phyloP scores from a whole-genome alignment of 345 rosid genomes.

The Aquilaria sinensis region DNA sequence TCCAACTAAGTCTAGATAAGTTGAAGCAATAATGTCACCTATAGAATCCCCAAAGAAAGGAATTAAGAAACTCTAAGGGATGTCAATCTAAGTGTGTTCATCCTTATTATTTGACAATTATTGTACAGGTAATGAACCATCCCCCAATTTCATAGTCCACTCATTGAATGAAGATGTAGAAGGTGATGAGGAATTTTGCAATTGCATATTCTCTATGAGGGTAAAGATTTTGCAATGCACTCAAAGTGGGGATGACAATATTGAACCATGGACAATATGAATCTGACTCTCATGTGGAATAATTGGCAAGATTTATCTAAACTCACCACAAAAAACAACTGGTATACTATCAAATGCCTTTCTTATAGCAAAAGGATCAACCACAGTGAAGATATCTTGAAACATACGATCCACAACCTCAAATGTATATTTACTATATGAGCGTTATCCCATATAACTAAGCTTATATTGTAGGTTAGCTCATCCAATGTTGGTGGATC shows the following conservation, averaged over 20 bases:
- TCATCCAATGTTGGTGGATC: neutral
- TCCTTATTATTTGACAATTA: no score
- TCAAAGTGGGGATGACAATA: neutral
- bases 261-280: no score
- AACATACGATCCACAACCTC: neutral
- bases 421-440: no score
- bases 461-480: neutral
- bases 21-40: neutral
- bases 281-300: no score
- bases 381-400: no score
- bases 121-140: neutral
- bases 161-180: no score
- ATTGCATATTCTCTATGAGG: neutral
- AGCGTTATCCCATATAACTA: neutral
- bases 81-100: neutral
- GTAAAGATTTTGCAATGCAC: neutral
- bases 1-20: no score
- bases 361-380: no score
- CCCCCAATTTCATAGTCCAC: neutral
- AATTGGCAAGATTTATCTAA: no score
- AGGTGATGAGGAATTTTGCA: no score
- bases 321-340: no score
- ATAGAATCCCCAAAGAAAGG: neutral
- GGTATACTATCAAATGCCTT: no score
- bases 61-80: neutral